Percentiles rank a stretch among this genome's conserved stretches.
Conservation (phyloP, 148 eudicot genomes). For the Persicaria maculosa region DNA sequence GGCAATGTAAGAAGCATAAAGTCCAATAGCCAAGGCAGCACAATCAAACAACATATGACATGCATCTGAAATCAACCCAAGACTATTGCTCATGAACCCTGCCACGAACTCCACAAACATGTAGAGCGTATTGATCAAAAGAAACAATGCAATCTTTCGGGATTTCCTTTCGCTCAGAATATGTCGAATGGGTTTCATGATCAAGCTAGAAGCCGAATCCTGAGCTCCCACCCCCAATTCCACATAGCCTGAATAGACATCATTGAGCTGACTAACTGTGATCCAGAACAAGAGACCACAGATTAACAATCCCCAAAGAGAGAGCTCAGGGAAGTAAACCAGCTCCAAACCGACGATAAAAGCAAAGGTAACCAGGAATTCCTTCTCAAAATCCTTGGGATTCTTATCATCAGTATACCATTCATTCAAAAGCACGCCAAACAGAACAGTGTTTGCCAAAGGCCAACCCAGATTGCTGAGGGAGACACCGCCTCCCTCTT, state of each 20-base stretch:
- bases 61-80: constrained; percentile 95
- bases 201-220: constrained; percentile 39
- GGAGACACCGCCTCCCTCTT: constrained; percentile 67
- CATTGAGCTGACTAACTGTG: constrained; percentile 58
- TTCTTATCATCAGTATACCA: constrained; percentile 60
- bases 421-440: constrained; percentile 93
- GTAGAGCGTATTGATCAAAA: constrained; percentile 81
- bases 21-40: constrained; percentile 93
- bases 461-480: constrained; percentile 70
- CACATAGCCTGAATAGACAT: constrained; percentile 34
- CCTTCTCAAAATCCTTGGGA: constrained; percentile 67
- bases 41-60: constrained; percentile 99
- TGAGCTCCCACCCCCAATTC: constrained; percentile 67
- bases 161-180: constrained; percentile 89
- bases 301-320: constrained; percentile 85
- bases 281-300: constrained; percentile 72
- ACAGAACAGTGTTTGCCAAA: constrained; percentile 78
- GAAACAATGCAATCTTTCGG: constrained; percentile 93
- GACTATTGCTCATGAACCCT: constrained; percentile 98
- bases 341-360: constrained; percentile 75
- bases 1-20: constrained; percentile 92
- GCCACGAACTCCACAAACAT: constrained; percentile 95
- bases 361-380: constrained; percentile 68
- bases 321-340: constrained; percentile 87
- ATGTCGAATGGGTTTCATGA: constrained; percentile 79